Percentiles rank a stretch among this genome's conserved stretches.
phyloP scores from a whole-genome alignment of 2,329 filamentous ascomycete species.

The Pezicula neosporulosa region DNA sequence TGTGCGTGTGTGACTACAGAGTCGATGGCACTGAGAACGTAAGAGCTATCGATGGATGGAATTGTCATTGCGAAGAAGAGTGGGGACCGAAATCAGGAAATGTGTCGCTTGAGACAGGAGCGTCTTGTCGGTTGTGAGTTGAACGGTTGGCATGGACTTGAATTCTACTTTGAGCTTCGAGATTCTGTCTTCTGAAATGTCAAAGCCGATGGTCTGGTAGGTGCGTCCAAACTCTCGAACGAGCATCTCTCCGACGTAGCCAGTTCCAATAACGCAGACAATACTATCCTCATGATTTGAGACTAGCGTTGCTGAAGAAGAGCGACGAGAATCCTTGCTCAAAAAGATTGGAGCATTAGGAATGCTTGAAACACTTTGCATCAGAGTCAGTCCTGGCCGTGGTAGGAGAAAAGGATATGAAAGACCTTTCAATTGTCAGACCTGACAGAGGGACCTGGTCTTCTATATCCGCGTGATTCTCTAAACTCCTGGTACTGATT shows the following conservation, averaged over 20 bases:
- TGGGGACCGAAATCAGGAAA: constrained; percentile 51
- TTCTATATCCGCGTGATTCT: too few relatives aligned
- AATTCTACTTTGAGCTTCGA: constrained; percentile 29
- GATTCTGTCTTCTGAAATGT: constrained; percentile 39
- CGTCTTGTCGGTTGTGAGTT: constrained; percentile 34
- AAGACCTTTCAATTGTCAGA: too few relatives aligned
- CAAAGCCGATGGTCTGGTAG: not conserved
- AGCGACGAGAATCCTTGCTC: too few relatives aligned
- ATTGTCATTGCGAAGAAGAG: constrained; percentile 42
- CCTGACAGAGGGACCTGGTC: too few relatives aligned
- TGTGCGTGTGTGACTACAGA: constrained; percentile 38
- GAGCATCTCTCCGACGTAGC: constrained; percentile 48
- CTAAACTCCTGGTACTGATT: too few relatives aligned
- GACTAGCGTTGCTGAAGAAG: too few relatives aligned
- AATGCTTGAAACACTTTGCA: too few relatives aligned
- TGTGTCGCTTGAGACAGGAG: constrained; percentile 42
- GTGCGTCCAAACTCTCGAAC: not conserved
- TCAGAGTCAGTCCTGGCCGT: too few relatives aligned
- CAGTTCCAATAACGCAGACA: constrained; percentile 48
- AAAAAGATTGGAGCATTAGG: too few relatives aligned
- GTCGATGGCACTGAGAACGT: constrained; percentile 39
- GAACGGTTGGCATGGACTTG: constrained; percentile 23
- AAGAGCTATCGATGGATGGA: constrained; percentile 45
- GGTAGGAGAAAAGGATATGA: too few relatives aligned
- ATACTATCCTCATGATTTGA: constrained; percentile 23